Conservation (phyloP, 805 yeast species). For the Peterozyma xylosa region DNA sequence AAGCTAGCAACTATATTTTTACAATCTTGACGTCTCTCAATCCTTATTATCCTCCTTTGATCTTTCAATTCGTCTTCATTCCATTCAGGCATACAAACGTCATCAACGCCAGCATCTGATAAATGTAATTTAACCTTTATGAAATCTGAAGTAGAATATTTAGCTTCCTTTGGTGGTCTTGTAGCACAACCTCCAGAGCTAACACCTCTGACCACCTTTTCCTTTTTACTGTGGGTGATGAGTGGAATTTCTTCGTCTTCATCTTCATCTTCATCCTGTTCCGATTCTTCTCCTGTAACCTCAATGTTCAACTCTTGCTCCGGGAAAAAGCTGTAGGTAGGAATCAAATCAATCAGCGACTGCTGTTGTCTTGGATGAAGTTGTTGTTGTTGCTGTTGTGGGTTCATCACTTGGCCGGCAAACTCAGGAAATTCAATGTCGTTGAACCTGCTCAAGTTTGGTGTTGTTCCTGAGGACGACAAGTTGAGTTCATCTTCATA, state of each 20-base stretch:
- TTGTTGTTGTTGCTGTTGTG: too few species aligned
- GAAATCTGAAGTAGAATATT: slow-evolving; percentile 18
- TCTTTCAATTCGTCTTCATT: slow-evolving; percentile 34
- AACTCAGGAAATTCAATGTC: too few species aligned
- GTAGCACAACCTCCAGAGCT: slow-evolving; percentile 52
- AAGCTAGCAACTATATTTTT: slow-evolving; percentile 40
- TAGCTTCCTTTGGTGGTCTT: slow-evolving; percentile 39
- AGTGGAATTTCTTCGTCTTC: slow-evolving; percentile 5
- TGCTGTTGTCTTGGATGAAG: too few species aligned
- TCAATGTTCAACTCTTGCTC: background rate
- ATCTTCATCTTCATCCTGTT: background rate
- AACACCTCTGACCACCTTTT: slow-evolving; percentile 45
- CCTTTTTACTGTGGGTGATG: slow-evolving; percentile 13
- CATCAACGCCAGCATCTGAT: slow-evolving; percentile 35
- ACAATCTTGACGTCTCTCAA: slow-evolving; percentile 46
- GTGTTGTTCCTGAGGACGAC: slow-evolving; percentile 6
- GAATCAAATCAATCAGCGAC: background rate
- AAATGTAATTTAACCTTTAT: slow-evolving; percentile 43
- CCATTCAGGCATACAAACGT: slow-evolving; percentile 49
- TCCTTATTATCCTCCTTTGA: slow-evolving; percentile 47
- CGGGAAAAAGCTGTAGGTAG: background rate
- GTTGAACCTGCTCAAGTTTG: background rate
- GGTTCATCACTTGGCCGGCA: too few species aligned
- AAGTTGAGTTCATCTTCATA: background rate
- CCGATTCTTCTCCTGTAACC: background rate